phyloP scores from a whole-genome alignment of 2,329 filamentous ascomycete species.

The Alternaria angustiovoidea region DNA sequence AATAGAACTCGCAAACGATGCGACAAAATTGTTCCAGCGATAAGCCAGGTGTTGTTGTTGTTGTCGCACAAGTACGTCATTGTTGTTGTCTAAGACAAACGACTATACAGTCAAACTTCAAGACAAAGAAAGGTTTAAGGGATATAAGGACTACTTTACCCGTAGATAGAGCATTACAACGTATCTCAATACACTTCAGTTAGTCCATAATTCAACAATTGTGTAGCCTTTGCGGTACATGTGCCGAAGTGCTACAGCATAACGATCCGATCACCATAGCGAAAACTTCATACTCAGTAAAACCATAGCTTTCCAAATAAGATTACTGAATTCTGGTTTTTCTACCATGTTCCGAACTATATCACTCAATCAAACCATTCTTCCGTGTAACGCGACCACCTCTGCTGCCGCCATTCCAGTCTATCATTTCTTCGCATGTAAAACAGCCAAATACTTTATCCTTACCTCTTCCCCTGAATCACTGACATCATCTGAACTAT shows the following conservation, averaged over 20 bases:
- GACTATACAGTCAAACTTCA: no score
- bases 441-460: background rate
- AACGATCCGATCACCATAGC: background rate
- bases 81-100: background rate
- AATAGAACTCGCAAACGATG: background rate
- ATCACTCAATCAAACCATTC: background rate
- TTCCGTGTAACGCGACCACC: background rate
- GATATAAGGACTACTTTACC: no score
- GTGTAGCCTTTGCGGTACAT: background rate
- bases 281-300: background rate
- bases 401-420: background rate
- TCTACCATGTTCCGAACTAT: no score
- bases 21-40: background rate
- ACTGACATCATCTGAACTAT: background rate
- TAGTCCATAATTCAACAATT: no score
- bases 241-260: background rate
- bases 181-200: no score
- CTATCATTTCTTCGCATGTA: background rate
- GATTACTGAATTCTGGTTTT: background rate
- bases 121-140: no score
- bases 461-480: background rate
- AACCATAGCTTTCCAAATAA: background rate
- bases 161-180: no score
- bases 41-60: background rate
- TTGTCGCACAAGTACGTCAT: slow-evolving; percentile 7